These are phyloP conservation scores for Aureobasidium sp. DNA, from an alignment of 2,329 filamentous ascomycete genomes.

Conservation along the genomic window DNA sequence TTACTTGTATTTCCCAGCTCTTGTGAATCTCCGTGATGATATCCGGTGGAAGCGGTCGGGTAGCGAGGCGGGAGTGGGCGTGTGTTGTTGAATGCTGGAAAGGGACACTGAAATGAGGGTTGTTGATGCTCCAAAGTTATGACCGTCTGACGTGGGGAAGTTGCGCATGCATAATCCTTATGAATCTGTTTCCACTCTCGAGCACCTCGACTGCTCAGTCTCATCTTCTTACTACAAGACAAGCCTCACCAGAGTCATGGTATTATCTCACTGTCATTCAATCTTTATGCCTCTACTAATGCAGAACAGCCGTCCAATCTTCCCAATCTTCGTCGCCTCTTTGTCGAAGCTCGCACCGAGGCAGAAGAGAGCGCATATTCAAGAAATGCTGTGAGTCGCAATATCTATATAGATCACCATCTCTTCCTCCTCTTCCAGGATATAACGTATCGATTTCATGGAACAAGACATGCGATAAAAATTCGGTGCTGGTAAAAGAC, in stretches of 20 bases:
- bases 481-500: no score
- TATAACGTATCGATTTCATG: background rate
- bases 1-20: constrained; percentile 2
- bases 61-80: background rate
- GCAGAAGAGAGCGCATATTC: constrained; percentile 93
- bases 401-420: background rate
- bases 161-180: background rate
- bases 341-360: constrained; percentile 88
- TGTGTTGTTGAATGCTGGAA: background rate
- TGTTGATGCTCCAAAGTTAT: constrained; percentile 11
- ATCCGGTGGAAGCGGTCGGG: background rate
- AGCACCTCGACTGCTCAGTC: background rate
- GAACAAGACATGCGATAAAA: background rate
- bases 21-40: background rate
- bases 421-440: background rate
- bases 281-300: constrained; percentile 1
- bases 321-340: constrained; percentile 90
- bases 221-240: background rate
- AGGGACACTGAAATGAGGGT: constrained; percentile 8
- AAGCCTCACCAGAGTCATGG: background rate
- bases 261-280: background rate
- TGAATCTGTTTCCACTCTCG: background rate
- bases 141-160: constrained; percentile 8
- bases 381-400: constrained; percentile 68
- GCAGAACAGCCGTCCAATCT: constrained; percentile 59